Base-by-base conservation (phyloP, 1,284 basidiomycete species). In the Peniophora sp. region DNA sequence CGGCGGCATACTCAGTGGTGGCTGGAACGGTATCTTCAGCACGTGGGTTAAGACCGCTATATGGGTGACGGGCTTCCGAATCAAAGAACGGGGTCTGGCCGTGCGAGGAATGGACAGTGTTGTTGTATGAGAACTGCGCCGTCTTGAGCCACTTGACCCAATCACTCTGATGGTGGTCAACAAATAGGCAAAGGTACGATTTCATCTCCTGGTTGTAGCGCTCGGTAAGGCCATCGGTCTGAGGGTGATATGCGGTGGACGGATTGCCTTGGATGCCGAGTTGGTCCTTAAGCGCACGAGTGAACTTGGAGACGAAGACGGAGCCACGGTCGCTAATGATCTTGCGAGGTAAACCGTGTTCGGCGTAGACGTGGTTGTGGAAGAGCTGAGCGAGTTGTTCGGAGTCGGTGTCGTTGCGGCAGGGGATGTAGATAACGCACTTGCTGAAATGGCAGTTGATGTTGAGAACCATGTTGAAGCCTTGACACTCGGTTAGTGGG, bases 1-100 rank as follows among this genome's bases (percentile, higher is more conserved):
- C 6, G 5, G 5, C 5, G 6, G 39, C 39, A 8, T 41, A 22
- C n/a, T 5, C 5, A 5, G 27, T 32, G 27, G 27, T 12, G 27
- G 27, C 27, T 6, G 27, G 27, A 6, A 32, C 27, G 27, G 5
- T 5, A 12, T 32, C 27, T 32, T 5, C 12, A 32, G 27, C 27
- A 48, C 70, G 65, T 1, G 67, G 58, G 35, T 64, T 58, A 0
- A 36, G 52, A 8, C 53, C 59, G 16, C 16, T n/a, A 22, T 41
- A 41, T 8, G 20, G 39, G 16, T 41, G n/a, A 16, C 20, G 16
- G 5, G 8, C 39, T 8, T 41, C 16, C 6, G 16, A 17, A 16
- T 5, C 39, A 22, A 8, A n/a, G 39, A 17, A 17, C 8, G 39
- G 39, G 5, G 39, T 17, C 39, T 17, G 6, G 16, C 16, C 6